A percentile compares a stretch with the other conserved stretches of the same genome.
These are phyloP conservation scores for Poronia punctata DNA, from an alignment of 495 filamentous ascomycete genomes.

Conservation along the genomic window DNA sequence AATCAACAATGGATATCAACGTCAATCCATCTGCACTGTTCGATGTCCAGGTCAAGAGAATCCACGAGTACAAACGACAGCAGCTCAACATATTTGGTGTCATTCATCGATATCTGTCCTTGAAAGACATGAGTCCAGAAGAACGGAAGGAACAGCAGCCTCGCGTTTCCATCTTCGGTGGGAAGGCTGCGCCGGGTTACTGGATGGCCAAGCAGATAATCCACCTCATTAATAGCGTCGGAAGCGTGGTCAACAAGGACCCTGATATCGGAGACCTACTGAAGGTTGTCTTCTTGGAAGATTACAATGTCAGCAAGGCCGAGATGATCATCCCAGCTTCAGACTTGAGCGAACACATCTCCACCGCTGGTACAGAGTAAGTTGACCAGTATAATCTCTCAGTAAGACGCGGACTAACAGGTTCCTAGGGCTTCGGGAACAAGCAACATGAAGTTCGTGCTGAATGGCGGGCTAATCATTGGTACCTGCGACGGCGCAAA, in stretches of 20 bases:
- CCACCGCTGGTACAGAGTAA: constrained; percentile 87
- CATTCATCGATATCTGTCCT: constrained; percentile 85
- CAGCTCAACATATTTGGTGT: constrained; percentile 98
- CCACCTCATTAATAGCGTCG: constrained; percentile 89
- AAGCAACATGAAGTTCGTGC: constrained; percentile 96
- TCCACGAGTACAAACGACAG: constrained; percentile 99
- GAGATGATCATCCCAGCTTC: constrained; percentile 93
- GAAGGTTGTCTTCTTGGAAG: constrained; percentile 94
- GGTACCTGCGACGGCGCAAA: constrained; percentile 98
- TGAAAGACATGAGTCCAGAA: constrained; percentile 78
- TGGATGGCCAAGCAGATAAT: constrained; percentile 99
- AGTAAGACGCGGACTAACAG: constrained; percentile 6
- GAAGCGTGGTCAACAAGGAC: constrained; percentile 86
- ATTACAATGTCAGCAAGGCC: constrained; percentile 99
- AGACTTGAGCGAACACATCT: constrained; percentile 97
- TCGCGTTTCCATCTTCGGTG: constrained; percentile 95
- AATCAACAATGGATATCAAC: constrained; percentile 63
- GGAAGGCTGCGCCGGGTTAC: constrained; percentile 95
- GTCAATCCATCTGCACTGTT: constrained; percentile 88
- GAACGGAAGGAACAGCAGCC: constrained; percentile 83
- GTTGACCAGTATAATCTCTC: constrained; percentile 10
- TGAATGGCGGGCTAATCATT: constrained; percentile 95
- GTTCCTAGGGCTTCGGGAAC: constrained; percentile 44
- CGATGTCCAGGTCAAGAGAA: constrained; percentile 96
- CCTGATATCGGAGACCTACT: constrained; percentile 84